Evolutionary conservation across 2,329 filamentous ascomycete genomes (phyloP), one percentile per base, ranked within the genome.

Genomic region (Stagonosporopsis vannaccii): DNA sequence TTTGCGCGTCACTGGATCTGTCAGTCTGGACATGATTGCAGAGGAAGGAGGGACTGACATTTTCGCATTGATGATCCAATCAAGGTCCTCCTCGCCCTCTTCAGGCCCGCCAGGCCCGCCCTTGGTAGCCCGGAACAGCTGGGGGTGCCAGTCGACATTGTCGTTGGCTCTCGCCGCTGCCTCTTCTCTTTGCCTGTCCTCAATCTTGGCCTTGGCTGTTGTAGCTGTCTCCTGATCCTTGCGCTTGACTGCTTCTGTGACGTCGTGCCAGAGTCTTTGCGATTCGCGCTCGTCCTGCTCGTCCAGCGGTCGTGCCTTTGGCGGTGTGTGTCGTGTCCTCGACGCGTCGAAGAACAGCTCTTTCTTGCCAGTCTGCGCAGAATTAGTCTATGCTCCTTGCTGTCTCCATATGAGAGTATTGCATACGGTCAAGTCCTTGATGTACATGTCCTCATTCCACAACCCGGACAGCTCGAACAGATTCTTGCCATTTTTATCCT

Each of bases 361-460:
- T 73, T 90, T 95, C 66, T 96, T 90, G 39, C 92, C 91, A 45
- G 91, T 97, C 91, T 96, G 37, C 2, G n/a, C 11, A 58, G 39
- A 46, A 20, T 52, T 12, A 61, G 52, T 61, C 28, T 49, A 28
- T 19, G 17, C 13, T 6, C 12, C 6, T 20, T 28, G 9, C 22
- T 11, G 6, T 11, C n/a, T 2, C 26, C 32, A 2, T 11, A n/a
- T 15, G 11, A 20, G 17, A 12, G 4, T 13, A 35, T 26, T 17
- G 5, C 86, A 63, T 81, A 92, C 91, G 74, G 85, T 85, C 60
- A 93, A 73, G 72, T 97, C 85, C 75, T 93, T 97, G 71, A 97
- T 90, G 65, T 84, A 88, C 94, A 99, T 99, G 74, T 98, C 91
- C 52, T 91, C 91, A 65, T 89, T 95, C 95, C 95, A 99, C 51